Conservation (phyloP, 352 stramenopile species). For the Pythium rhizo-oryzae region DNA sequence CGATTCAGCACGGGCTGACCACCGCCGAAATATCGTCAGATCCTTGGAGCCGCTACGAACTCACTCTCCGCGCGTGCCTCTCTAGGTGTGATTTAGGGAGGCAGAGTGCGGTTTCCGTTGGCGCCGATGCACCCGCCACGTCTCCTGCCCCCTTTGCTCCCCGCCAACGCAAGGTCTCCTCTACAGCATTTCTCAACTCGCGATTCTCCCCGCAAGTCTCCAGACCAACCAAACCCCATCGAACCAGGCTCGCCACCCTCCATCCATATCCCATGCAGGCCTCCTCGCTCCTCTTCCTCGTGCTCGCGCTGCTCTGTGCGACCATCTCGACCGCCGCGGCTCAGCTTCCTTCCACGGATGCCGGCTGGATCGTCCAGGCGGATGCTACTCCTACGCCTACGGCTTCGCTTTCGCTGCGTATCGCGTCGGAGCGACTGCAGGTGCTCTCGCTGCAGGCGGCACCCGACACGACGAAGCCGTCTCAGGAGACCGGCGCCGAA, state of each 20-base stretch:
- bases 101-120: no score
- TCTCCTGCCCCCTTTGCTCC: no score
- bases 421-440: not conserved
- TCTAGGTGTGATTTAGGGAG: no score
- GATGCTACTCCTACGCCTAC: not conserved
- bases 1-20: no score
- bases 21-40: no score
- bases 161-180: no score
- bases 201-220: not conserved
- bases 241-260: not conserved
- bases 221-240: not conserved
- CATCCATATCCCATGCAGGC: not conserved
- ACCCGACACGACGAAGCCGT: not conserved
- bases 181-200: no score
- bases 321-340: not conserved
- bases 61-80: no score
- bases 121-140: no score
- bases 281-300: not conserved
- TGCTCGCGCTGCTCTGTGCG: not conserved
- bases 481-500: not conserved
- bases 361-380: not conserved
- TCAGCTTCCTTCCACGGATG: not conserved
- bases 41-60: no score
- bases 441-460: not conserved
- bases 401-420: not conserved